A percentile compares a stretch with the other conserved stretches of the same genome.
Conservation (phyloP, 2,329 filamentous ascomycete species). For the Kalaharituber pfeilii region DNA sequence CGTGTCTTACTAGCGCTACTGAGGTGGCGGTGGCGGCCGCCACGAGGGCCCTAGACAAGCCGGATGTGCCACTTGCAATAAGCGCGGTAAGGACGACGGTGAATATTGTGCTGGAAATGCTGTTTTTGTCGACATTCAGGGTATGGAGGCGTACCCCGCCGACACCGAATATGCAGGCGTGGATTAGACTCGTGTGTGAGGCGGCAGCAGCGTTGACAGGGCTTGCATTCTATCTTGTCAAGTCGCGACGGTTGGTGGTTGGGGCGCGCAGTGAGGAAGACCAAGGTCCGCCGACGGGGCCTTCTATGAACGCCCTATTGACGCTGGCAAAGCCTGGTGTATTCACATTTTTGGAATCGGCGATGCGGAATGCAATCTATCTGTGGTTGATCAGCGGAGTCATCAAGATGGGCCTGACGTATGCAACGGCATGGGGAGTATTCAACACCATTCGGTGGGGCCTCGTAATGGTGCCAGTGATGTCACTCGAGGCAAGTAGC, state of each 20-base stretch:
- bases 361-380: constrained; percentile 50
- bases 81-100: constrained; percentile 44
- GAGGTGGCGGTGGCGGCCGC: constrained; percentile 44
- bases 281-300: constrained; percentile 21
- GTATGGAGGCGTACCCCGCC: constrained; percentile 35
- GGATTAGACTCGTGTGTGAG: constrained; percentile 45
- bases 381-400: constrained; percentile 52
- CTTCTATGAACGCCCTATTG: constrained; percentile 32
- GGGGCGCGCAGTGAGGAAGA: not conserved
- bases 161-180: constrained; percentile 46
- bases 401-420: constrained; percentile 43
- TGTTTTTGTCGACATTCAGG: constrained; percentile 49
- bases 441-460: constrained; percentile 62
- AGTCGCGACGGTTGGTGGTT: not conserved
- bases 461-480: constrained; percentile 54
- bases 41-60: constrained; percentile 41
- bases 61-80: constrained; percentile 51
- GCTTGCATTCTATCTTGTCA: constrained; percentile 41
- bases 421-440: constrained; percentile 55
- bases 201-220: constrained; percentile 39
- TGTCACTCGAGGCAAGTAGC: constrained; percentile 46
- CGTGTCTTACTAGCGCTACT: constrained; percentile 42
- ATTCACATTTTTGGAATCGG: constrained; percentile 46
- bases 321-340: constrained; percentile 40
- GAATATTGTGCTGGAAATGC: constrained; percentile 49